Conservation (phyloP, 306 rosid species). For the Casuarina cunninghamiana region DNA sequence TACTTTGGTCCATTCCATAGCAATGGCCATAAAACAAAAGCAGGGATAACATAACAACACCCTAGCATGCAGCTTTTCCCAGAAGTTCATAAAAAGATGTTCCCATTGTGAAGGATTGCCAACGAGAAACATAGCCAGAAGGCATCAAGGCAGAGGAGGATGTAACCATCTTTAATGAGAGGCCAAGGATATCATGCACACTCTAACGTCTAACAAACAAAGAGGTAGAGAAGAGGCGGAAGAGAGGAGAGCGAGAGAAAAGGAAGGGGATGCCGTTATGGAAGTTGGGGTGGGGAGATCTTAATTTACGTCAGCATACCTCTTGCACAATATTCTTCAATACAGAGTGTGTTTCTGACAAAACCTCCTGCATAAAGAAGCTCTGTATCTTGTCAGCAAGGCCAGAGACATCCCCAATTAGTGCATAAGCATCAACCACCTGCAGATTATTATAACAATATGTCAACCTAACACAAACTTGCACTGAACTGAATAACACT, state of each 20-base stretch:
- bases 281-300: not conserved
- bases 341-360: slow-evolving; percentile 82
- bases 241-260: not conserved
- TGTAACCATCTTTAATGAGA: not conserved
- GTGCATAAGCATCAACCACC: slow-evolving; percentile 97
- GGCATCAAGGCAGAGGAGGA: not conserved
- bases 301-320: slow-evolving; percentile 44
- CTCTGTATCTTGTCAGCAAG: slow-evolving; percentile 99
- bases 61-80: not conserved
- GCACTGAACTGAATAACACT: slow-evolving; percentile 10
- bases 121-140: not conserved
- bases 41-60: not conserved
- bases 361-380: slow-evolving; percentile 99
- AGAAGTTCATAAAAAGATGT: not conserved
- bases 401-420: slow-evolving; percentile 90
- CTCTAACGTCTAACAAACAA: not conserved
- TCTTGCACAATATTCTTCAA: slow-evolving; percentile 74
- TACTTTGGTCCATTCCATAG: not conserved
- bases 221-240: not conserved
- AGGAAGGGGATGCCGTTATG: not conserved
- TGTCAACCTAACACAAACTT: slow-evolving; percentile 33
- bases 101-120: not conserved
- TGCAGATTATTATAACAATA: slow-evolving; percentile 36
- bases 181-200: not conserved
- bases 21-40: not conserved